These are phyloP conservation scores for Ophiocordyceps camponoti-rufipedis DNA, from an alignment of 2,329 filamentous ascomycete genomes.

Conservation along the genomic window DNA sequence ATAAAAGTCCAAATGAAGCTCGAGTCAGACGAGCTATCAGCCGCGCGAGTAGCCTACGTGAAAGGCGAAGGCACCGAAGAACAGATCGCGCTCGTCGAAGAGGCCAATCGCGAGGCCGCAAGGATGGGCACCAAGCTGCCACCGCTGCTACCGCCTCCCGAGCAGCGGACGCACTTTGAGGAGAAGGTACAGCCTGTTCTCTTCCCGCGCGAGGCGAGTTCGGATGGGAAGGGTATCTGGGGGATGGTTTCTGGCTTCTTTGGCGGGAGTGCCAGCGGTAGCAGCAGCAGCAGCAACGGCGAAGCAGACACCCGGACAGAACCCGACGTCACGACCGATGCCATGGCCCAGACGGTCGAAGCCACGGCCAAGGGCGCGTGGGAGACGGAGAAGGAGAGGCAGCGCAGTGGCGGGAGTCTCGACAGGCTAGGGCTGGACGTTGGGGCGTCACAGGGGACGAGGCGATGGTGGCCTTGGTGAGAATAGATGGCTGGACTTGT, in stretches of 20 bases:
- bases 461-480: conserved; percentile 28
- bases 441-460: conserved; percentile 17
- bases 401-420: conserved; percentile 29
- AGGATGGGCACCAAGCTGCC: conserved; percentile 27
- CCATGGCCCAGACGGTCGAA: conserved; percentile 9
- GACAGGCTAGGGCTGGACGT: conserved; percentile 27
- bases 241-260: conserved; percentile 15
- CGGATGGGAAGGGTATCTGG: conserved; percentile 17
- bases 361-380: conserved; percentile 25
- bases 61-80: conserved; percentile 36
- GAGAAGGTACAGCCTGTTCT: conserved; percentile 16
- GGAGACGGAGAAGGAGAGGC: conserved; percentile 30
- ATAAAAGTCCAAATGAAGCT: conserved; percentile 34
- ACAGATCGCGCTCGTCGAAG: conserved; percentile 37
- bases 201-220: conserved; percentile 5
- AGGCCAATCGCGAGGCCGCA: conserved; percentile 30
- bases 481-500: background rate
- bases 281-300: background rate
- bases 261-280: conserved; percentile 5
- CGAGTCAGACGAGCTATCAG: conserved; percentile 34
- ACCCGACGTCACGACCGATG: conserved; percentile 2
- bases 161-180: conserved; percentile 17
- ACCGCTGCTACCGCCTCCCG: conserved; percentile 28
- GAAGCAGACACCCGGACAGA: conserved; percentile 3
- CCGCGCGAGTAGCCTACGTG: conserved; percentile 42